Base-by-base conservation (phyloP, 1,284 basidiomycete species). In the Ustilago loliicola region DNA sequence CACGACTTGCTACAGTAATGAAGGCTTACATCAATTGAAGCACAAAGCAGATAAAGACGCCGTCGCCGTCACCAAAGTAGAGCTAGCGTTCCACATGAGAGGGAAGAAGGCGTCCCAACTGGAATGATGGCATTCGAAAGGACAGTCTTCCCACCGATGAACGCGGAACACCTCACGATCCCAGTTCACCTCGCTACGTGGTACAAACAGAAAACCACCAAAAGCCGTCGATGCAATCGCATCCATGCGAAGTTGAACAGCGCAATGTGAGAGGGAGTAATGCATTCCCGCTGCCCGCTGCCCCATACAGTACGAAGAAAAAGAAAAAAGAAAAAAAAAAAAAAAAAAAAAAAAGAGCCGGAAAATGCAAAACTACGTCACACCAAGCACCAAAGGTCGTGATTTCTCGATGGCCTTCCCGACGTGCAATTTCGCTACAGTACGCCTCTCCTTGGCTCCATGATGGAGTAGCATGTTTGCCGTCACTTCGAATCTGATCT, bases 141-240 rank as follows among this genome's bases (percentile, higher is more conserved):
- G n/a, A n/a, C n/a, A n/a, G n/a, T n/a, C 11, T 53, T 34, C 51
- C 51, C 51, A 53, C 30, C 32, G 32, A 53, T 53, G 30, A 32
- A 21, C 21, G 32, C 51, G 30, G 30, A 34, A 15, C 48, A 51
- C n/a, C n/a, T n/a, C n/a, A 8, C 42, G 7, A 47, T 10, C 48
- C 17, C 48, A 11, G 15, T 29, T 17, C 23, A 19, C 15, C 48
- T 21, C 10, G 15, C 40, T 13, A 45, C 10, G 15, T 45, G 13
- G 17, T 45, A 45, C 40, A 45, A 45, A 45, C 40, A 45, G 40
- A 45, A 19, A 19, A 45, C 34, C 17, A 17, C 40, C 40, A 45
- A 45, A 45, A 19, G 40, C 40, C 40, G 40, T 45, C 40, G n/a
- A n/a, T n/a, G n/a, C n/a, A n/a, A n/a, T 17, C 19, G 7, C 40